Base-by-base conservation (phyloP, 306 rosid species). In the Sicyos edulis region DNA sequence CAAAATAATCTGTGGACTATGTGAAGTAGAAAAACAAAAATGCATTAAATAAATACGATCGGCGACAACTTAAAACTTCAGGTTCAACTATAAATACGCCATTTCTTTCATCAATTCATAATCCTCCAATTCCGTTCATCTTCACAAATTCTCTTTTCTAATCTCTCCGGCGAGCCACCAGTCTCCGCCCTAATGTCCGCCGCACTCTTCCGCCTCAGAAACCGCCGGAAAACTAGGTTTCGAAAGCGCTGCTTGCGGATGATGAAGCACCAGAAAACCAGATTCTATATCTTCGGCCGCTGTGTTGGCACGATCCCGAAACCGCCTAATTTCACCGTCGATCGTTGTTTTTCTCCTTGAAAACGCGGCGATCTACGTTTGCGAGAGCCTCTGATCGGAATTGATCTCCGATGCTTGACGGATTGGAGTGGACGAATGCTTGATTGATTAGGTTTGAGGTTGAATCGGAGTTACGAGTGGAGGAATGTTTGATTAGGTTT, bases 281-380 rank as follows among this genome's bases (percentile, higher is more conserved):
- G 89, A 59, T 83, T 83, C 78, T 86, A 86, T 54, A 86, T 86
- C 73, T 79, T 81, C 1, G 82, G 85, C 45, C 87, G 89, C 74
- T 86, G 13, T 86, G 89, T 74, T 86, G 87, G 89, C 81, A 86
- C 75, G 85, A 86, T 61, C 84, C 79, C 72, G 78, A 80, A 71
- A 26, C 7, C 70, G 6, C 54, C 19, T 45, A 19, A 44, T 11
- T 11, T 8, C 32, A 29, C 16, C 34, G 42, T 3, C 26, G 54
- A 73, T 44, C n/a, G 22, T 55, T 32, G 37, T 32, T 32, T 32
- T 32, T 32, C 37, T 32, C 37, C 37, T 26, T 3, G 29, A 26
- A 32, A 32, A 32, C 37, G 37, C 37, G 37, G 4, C 37, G 37
- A 32, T 32, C 37, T 3, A 32, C 37, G 37, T 32, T 16, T 26